Conservation (phyloP, 2,329 filamentous ascomycete genomes). For the Claviceps sorghi region DNA sequence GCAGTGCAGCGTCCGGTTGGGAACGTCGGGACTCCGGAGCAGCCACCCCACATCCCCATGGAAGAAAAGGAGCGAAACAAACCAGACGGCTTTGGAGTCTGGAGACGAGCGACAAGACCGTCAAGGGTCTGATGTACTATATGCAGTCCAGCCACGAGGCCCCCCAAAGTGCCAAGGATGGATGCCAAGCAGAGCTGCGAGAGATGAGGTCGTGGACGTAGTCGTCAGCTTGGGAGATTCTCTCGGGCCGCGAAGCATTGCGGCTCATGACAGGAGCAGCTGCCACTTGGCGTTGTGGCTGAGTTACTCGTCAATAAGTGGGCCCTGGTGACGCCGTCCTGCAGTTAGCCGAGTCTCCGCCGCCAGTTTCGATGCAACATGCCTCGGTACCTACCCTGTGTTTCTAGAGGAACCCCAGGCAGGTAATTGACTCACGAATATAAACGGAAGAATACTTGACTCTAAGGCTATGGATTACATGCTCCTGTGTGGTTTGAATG, state of each 20-base stretch:
- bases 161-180: background rate
- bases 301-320: slow-evolving; percentile 2
- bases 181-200: background rate
- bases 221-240: background rate
- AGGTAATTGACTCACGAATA: no score
- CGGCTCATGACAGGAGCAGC: background rate
- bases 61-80: background rate
- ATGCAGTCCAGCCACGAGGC: background rate
- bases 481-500: no score
- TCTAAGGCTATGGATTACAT: no score
- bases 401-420: background rate
- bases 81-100: background rate
- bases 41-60: background rate
- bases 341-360: background rate
- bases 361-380: background rate
- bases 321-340: slow-evolving; percentile 1
- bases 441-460: no score
- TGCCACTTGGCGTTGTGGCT: background rate
- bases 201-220: background rate
- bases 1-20: slow-evolving; percentile 1
- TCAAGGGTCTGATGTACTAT: background rate
- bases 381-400: background rate
- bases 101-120: background rate
- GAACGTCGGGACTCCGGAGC: background rate
- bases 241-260: background rate